Base-by-base conservation (phyloP, 108 stramenopile species). In the Chaetoceros tenuissimus region DNA sequence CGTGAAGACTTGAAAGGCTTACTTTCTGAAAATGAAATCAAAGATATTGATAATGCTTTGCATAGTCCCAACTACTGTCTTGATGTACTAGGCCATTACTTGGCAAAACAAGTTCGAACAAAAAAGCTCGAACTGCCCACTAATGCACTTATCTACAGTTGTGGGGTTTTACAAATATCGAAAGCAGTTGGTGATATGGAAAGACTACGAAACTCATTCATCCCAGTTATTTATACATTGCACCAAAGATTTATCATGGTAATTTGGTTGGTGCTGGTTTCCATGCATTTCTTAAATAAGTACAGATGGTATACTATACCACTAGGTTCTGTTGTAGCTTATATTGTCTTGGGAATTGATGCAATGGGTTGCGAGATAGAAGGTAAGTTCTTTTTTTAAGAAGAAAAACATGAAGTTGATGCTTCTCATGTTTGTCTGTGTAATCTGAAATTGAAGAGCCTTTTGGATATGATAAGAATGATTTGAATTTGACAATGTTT, bases 291-390 rank as follows among this genome's bases (percentile, higher is more conserved):
- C 8, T 43, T 55, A 8, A 25, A 17, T 26, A 24, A 17, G 22
- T 56, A 64, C 53, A 55, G 63, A 23, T 64, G 50, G 50, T 52
- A 21, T 18, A 20, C 63, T 3, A 56, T 64, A 17, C 2, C 47
- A 5, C 31, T 64, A n/a, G 54, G 29, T 22, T 43, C 18, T 22
- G n/a, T 66, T 25, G 22, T 64, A 7, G 53, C 26, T 25, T 56
- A 45, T 64, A 26, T 31, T n/a, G 44, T 64, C 19, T 43, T 53
- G 13, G 54, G 63, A 16, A 55, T 64, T 13, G 63, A 64, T 20
- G 20, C 27, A 24, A 64, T 64, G 63, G 63, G 43, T 13, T 64
- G 54, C 24, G 63, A 64, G 56, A 52, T 55, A 46, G 63, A 64
- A 46, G 56, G 46, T 46, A 53, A 53, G 23, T 64, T 64, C 30